These are phyloP conservation scores for Blastobotrys illinoisensis DNA, from an alignment of 1,139 yeast genomes.

Conservation along the genomic window DNA sequence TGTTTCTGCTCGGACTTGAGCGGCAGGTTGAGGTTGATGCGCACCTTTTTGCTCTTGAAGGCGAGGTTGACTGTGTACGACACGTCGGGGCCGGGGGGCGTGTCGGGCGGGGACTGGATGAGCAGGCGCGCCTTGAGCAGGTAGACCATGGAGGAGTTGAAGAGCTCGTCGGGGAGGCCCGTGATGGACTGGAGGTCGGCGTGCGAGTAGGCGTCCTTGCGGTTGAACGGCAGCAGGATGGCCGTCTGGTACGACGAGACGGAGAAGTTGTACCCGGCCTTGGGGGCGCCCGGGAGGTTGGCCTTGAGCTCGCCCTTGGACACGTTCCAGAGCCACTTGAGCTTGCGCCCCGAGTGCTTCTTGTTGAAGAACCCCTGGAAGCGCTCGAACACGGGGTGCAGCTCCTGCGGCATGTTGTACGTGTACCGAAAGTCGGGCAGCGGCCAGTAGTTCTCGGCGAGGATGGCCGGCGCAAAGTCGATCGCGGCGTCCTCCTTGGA, in stretches of 20 bases:
- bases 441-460: conserved; percentile 93
- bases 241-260: conserved; percentile 86
- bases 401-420: conserved; percentile 57
- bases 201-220: conserved; percentile 51
- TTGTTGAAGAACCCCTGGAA: conserved; percentile 64
- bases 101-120: conserved; percentile 48
- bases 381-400: conserved; percentile 58
- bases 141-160: conserved; percentile 73
- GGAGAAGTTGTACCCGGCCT: conserved; percentile 69
- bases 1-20: conserved; percentile 70
- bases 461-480: conserved; percentile 64
- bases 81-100: conserved; percentile 32
- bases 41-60: conserved; percentile 77
- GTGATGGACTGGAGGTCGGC: conserved; percentile 61
- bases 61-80: conserved; percentile 76
- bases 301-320: conserved; percentile 91
- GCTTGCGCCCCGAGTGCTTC: conserved; percentile 81
- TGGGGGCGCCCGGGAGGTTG: conserved; percentile 73
- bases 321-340: conserved; percentile 95
- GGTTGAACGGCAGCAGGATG: conserved; percentile 74
- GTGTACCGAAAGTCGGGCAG: conserved; percentile 45
- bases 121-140: conserved; percentile 74
- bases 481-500: conserved; percentile 44
- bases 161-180: conserved; percentile 57
- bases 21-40: conserved; percentile 80